Percentiles rank a stretch among this genome's conserved stretches.
Evolutionary conservation across 495 filamentous ascomycete genomes (phyloP).

Genomic region (Penicillium arizonense): DNA sequence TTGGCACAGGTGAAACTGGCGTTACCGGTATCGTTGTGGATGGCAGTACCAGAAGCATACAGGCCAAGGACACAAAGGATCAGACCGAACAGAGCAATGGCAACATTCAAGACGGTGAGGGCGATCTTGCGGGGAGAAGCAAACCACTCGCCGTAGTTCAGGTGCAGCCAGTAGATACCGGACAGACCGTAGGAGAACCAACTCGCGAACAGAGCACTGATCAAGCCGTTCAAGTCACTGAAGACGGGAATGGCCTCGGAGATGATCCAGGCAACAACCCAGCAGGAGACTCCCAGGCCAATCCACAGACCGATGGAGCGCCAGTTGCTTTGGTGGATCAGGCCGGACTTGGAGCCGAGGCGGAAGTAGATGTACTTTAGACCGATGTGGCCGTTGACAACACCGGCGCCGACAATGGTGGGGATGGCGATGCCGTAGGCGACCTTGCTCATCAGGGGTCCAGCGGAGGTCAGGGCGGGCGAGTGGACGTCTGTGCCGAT

Average conservation of each 20-base stretch:
- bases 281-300: constrained; percentile 51
- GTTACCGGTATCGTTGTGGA: constrained; percentile 33
- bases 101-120: constrained; percentile 26
- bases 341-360: constrained; percentile 49
- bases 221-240: constrained; percentile 55
- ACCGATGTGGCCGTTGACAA: constrained; percentile 66
- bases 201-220: constrained; percentile 38
- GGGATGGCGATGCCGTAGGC: constrained; percentile 79
- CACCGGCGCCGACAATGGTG: constrained; percentile 65
- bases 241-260: constrained; percentile 70
- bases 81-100: constrained; percentile 26
- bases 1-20: constrained; percentile 35
- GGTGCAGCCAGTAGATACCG: constrained; percentile 43
- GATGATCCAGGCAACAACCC: constrained; percentile 65
- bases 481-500: constrained; percentile 63
- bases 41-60: constrained; percentile 40
- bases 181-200: constrained; percentile 46
- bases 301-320: constrained; percentile 51
- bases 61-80: constrained; percentile 35
- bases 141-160: constrained; percentile 36
- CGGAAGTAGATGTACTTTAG: constrained; percentile 67
- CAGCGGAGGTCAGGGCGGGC: constrained; percentile 69
- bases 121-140: constrained; percentile 32
- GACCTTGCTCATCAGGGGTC: constrained; percentile 63
- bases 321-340: constrained; percentile 55